Evolutionary conservation across 2,329 filamentous ascomycete genomes (phyloP).

Genomic region (Cylindrodendrum hubeiense): DNA sequence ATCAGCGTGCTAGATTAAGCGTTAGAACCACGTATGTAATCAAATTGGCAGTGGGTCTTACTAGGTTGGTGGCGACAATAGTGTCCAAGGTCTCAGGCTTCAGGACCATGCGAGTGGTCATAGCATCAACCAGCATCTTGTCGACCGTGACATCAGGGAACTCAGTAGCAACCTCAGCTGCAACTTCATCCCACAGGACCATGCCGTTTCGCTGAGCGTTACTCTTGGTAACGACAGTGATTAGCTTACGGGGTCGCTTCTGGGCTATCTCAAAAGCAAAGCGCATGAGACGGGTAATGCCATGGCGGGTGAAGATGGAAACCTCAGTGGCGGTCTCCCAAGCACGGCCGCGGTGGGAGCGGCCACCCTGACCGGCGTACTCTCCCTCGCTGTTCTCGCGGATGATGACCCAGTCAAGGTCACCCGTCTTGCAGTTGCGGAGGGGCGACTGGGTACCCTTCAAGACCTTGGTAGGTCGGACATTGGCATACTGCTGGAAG

Average conservation of each 20-base stretch:
- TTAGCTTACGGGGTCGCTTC: slow-evolving; percentile 65
- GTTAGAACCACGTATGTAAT: neutral
- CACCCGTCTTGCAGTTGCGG: slow-evolving; percentile 61
- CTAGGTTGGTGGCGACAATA: slow-evolving; percentile 72
- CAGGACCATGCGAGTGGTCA: slow-evolving; percentile 74
- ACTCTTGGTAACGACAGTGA: slow-evolving; percentile 75
- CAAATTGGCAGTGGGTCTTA: slow-evolving; percentile 24
- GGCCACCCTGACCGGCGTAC: slow-evolving; percentile 74
- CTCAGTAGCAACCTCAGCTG: slow-evolving; percentile 64
- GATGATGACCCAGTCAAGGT: slow-evolving; percentile 75
- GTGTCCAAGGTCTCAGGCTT: slow-evolving; percentile 71
- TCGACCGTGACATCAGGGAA: slow-evolving; percentile 72
- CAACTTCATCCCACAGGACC: slow-evolving; percentile 77
- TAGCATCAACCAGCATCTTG: slow-evolving; percentile 76
- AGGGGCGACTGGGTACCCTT: slow-evolving; percentile 70
- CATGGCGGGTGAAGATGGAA: slow-evolving; percentile 71
- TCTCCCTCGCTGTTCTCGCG: slow-evolving; percentile 77
- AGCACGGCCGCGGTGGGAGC: slow-evolving; percentile 67
- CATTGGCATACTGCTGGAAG: slow-evolving; percentile 76
- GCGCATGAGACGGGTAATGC: slow-evolving; percentile 69
- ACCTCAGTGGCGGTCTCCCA: slow-evolving; percentile 75
- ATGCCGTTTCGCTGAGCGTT: slow-evolving; percentile 76
- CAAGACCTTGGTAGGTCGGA: slow-evolving; percentile 73
- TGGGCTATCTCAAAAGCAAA: slow-evolving; percentile 74
- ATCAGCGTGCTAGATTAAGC: slow-evolving; percentile 61